A percentile compares a stretch with the other conserved stretches of the same genome.
These are phyloP conservation scores for Elongisporangium undulatum DNA, from an alignment of 352 stramenopile species.

Conservation along the genomic window DNA sequence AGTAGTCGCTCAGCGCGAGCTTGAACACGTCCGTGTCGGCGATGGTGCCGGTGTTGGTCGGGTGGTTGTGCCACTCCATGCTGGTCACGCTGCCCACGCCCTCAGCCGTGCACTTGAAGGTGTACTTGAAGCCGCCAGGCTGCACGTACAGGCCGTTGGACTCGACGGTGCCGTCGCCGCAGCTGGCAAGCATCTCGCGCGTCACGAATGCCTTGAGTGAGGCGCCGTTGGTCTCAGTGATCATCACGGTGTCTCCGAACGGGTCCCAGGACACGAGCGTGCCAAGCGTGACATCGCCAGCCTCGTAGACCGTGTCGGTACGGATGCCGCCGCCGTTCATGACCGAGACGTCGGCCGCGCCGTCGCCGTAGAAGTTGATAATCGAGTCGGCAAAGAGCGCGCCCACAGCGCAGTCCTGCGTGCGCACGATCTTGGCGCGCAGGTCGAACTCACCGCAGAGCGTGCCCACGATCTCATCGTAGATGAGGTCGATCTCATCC, in stretches of 20 bases:
- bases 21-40: constrained; percentile 54
- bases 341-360: constrained; percentile 41
- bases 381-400: constrained; percentile 49
- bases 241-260: constrained; percentile 64
- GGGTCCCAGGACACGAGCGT: constrained; percentile 60
- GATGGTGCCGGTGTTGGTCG: constrained; percentile 37
- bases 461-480: constrained; percentile 38
- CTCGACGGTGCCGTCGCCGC: constrained; percentile 34
- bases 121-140: constrained; percentile 60
- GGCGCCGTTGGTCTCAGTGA: constrained; percentile 46
- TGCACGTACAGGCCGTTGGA: constrained; percentile 70
- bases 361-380: constrained; percentile 44
- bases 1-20: constrained; percentile 48
- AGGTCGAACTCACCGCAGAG: constrained; percentile 57
- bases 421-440: constrained; percentile 41
- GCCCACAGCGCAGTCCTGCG: constrained; percentile 41
- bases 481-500: constrained; percentile 30
- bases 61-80: constrained; percentile 56
- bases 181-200: constrained; percentile 42
- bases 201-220: constrained; percentile 60
- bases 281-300: constrained; percentile 43
- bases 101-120: constrained; percentile 48
- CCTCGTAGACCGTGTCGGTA: constrained; percentile 50
- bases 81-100: constrained; percentile 30
- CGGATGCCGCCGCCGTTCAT: constrained; percentile 71